Evolutionary conservation across 192 early-diverging fungal species (phyloP).

Genomic region (Haplosporangium gracile): DNA sequence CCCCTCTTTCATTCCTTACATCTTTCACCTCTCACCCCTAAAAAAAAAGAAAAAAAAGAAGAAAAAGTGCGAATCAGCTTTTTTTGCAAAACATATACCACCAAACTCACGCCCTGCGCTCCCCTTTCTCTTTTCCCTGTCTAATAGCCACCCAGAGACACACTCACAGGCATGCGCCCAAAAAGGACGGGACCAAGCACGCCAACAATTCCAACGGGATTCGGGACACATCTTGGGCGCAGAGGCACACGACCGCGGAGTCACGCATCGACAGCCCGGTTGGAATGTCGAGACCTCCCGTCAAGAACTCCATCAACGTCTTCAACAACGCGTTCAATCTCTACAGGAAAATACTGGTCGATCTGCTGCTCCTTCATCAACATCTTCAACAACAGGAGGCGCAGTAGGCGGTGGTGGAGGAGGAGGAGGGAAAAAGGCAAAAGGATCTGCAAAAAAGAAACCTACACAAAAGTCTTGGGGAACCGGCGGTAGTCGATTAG

Average conservation of each 20-base stretch:
- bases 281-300: slow-evolving; percentile 35
- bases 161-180: slow-evolving; percentile 42
- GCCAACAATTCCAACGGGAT: slow-evolving; percentile 49
- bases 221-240: slow-evolving; percentile 49
- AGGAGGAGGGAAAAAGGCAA: slow-evolving; percentile 20
- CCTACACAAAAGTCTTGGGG: slow-evolving; percentile 37
- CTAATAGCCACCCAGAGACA: slow-evolving; percentile 46
- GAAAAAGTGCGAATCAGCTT: not conserved
- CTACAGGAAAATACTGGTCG: slow-evolving; percentile 33
- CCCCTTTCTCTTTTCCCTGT: too few species aligned
- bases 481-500: slow-evolving; percentile 33
- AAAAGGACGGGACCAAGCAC: slow-evolving; percentile 35
- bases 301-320: slow-evolving; percentile 34
- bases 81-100: not conserved
- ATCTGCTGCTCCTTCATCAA: slow-evolving; percentile 5
- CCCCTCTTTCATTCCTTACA: not conserved
- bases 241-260: slow-evolving; percentile 34
- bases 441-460: slow-evolving; percentile 22
- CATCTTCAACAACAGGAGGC: slow-evolving; percentile 4
- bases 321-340: slow-evolving; percentile 32
- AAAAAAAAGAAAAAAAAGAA: slow-evolving; percentile 20
- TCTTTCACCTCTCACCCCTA: too few species aligned
- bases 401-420: slow-evolving; percentile 1
- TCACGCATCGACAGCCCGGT: slow-evolving; percentile 38
- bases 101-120: not conserved